Evolutionary conservation across 2,329 filamentous ascomycete genomes (phyloP).

Genomic region (Fusarium stilboides): DNA sequence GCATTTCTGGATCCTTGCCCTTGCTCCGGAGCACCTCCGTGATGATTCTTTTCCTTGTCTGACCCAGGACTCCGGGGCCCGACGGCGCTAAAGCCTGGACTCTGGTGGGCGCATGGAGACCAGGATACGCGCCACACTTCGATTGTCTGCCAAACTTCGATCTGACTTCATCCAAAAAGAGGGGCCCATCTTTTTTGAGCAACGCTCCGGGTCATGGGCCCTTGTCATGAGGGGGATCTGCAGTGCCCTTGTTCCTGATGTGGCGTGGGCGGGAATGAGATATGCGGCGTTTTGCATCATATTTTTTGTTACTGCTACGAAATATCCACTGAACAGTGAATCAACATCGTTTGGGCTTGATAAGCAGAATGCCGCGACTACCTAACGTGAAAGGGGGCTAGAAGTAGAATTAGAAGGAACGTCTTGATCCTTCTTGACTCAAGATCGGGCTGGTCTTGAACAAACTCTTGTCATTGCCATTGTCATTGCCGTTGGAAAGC

Average conservation of each 20-base stretch:
- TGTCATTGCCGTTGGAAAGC: not conserved
- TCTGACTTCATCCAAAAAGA: too few species aligned
- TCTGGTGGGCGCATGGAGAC: not conserved
- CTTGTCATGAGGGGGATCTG: conserved; percentile 43
- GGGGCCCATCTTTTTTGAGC: conserved; percentile 21
- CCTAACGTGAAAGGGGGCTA: not conserved
- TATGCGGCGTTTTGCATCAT: conserved; percentile 25
- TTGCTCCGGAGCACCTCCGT: conserved; percentile 25
- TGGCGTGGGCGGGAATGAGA: conserved; percentile 34
- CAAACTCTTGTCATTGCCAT: conserved; percentile 5
- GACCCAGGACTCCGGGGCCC: conserved; percentile 19
- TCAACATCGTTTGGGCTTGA: conserved; percentile 28
- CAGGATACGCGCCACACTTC: not conserved
- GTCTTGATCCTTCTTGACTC: conserved; percentile 6
- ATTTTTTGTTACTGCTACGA: conserved; percentile 1
- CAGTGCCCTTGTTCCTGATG: conserved; percentile 32
- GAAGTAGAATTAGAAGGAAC: not conserved
- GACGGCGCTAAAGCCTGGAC: conserved; percentile 1
- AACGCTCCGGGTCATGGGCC: conserved; percentile 36
- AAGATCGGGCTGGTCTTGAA: not conserved
- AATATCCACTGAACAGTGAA: conserved; percentile 9
- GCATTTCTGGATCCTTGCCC: conserved; percentile 10
- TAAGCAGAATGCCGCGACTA: conserved; percentile 2
- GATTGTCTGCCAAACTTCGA: too few species aligned
- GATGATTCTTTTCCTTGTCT: not conserved